phyloP scores from a whole-genome alignment of 1,139 yeast species.

The Kodamaea sp. region DNA sequence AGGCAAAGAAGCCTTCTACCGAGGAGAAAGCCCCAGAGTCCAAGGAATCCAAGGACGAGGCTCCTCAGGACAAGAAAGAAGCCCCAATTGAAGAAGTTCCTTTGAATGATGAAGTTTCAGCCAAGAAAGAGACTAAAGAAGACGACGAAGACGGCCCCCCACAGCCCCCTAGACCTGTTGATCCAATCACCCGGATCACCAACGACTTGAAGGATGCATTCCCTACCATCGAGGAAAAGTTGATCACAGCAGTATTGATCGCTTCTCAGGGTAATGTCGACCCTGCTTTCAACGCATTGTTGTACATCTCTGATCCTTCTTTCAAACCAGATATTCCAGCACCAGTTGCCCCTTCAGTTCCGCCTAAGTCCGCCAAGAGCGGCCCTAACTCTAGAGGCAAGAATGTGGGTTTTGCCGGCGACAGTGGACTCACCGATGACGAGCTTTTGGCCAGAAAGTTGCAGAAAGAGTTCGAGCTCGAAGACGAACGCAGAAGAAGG shows the following conservation, averaged over 20 bases:
- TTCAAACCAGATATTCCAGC: conserved; percentile 62
- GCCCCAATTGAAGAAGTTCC: conserved; percentile 16
- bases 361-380: conserved; percentile 17
- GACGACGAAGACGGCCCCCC: conserved; percentile 44
- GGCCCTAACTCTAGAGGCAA: conserved; percentile 3
- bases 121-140: conserved; percentile 1
- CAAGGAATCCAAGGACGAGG: background rate
- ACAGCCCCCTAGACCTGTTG: conserved; percentile 69
- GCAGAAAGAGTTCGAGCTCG: conserved; percentile 66
- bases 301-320: conserved; percentile 77
- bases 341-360: conserved; percentile 19
- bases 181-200: conserved; percentile 55
- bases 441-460: conserved; percentile 80
- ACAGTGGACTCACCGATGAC: conserved; percentile 57
- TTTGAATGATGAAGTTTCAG: conserved; percentile 12
- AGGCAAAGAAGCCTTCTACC: conserved; percentile 5
- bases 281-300: conserved; percentile 84
- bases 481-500: conserved; percentile 31
- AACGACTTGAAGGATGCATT: conserved; percentile 75
- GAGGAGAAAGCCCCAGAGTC: conserved; percentile 1
- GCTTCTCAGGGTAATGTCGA: conserved; percentile 83
- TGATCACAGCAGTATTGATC: conserved; percentile 75
- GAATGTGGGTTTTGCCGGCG: conserved; percentile 1
- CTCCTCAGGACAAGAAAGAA: conserved; percentile 1
- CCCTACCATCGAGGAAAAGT: conserved; percentile 70